Evolutionary conservation across 108 stramenopile genomes (phyloP), one percentile per base, ranked within the genome.

Genomic region (Pseudonitzschia pungens): DNA sequence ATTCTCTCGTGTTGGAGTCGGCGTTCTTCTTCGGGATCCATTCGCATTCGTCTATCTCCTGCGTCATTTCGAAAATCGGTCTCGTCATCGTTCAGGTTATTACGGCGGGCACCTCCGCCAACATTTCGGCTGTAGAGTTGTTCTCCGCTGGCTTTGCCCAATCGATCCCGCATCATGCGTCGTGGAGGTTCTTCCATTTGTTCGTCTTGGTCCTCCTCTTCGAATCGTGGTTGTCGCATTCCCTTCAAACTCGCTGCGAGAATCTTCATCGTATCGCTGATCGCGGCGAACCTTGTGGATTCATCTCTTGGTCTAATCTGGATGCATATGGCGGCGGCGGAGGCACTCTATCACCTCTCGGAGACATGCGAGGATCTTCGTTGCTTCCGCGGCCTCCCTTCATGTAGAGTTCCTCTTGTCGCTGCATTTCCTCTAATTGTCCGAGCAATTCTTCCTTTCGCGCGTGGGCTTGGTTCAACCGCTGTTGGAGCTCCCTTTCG

Each of bases 141-240:
- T 62, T 62, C 60, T 26, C 33, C 60, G 16, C 60, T 62, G 32
- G 60, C 60, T 33, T 62, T 62, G 36, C 60, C 60, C 36, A 67
- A 29, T 22, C 66, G 66, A 48, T 67, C 66, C 9, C 66, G 66
- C 20, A 67, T 12, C 66, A 67, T 67, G 3, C 66, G 66, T 67
- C 66, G 42, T 12, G 45, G 66, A 8, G 24, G 44, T 29, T 67
- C 45, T 48, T 67, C 66, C 0, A 43, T 45, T 36, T 48, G 45
- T 22, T 67, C 44, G 21, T 67, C 24, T 15, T 67, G 45, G 36
- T 48, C 42, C 10, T 41, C 64, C 31, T 65, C 42, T 18, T 65
- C 40, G 64, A 42, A 65, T 42, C 36, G 32, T 28, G 33, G 64
- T 10, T 65, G 64, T 20, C 41, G 40, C 40, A 41, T 40, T 22